Evolutionary conservation across 352 stramenopile genomes (phyloP), one percentile per base, ranked within the genome.

Genomic region (Globisporangium spinosum): DNA sequence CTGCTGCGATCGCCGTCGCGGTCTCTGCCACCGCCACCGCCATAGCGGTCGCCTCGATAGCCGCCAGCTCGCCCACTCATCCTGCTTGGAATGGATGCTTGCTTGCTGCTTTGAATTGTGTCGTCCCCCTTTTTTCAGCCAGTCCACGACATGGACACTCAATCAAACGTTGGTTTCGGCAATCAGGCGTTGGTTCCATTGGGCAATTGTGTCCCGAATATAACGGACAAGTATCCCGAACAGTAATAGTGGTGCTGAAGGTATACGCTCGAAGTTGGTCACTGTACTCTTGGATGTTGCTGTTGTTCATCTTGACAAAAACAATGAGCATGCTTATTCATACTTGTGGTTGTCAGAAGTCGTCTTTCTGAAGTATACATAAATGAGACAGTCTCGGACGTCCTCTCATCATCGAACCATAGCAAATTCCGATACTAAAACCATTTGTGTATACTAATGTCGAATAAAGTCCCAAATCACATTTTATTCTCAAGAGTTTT

Each of bases 11-110:
- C 49, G 20, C 67, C 49, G 29, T 69, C 67, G 60, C 70, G 62
- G 7, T 75, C 70, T 56, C 69, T 70, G 65, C 51, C 67, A 58
- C 70, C 59, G 56, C 58, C 35, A 23, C 57, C 56, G n/a, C 49
- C 58, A 27, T 73, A 58, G 23, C 56, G 53, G 20, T 67, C 69
- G 35, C 67, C 71, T 60, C 72, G 57, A 49, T 77, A 67, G 62
- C 70, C 65, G 22, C 74, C 70, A 58, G 65, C 64, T 29, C 77
- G 75, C 17, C 55, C 58, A 51, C 64, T 74, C 57, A 67, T 72
- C 57, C 59, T 68, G 29, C 29, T 32, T 32, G 4, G 29, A 32
- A 32, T 51, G 43, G 45, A 61, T 20, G 17, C 45, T n/a, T 20
- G 17, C 45, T n/a, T n/a, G 40, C 29, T 32, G 2, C 3, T 20